Base-by-base conservation (phyloP, 805 yeast species). In the Nakazawaea pomicola region DNA sequence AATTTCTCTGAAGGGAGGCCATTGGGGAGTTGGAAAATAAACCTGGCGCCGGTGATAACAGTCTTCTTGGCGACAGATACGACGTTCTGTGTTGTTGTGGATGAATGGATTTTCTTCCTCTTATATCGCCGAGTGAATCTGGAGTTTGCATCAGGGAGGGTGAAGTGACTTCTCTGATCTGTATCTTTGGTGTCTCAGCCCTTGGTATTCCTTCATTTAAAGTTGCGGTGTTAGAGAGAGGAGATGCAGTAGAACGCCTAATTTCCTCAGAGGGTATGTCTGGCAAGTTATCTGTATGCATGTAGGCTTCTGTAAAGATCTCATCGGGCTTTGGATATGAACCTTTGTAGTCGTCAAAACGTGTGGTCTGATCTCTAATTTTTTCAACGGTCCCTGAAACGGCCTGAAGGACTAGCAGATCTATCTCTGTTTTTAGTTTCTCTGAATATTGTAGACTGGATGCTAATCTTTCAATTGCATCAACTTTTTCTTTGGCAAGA, bases 371-470 rank as follows among this genome's bases (percentile, higher is more conserved):
- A 33, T 62, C 76, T 40, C 65, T 64, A 10, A 76, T 80, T 49
- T 71, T 75, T 28, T 62, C 58, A 2, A 88, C 71, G 0, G 93
- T 82, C 27, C 78, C 78, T 18, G 70, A 64, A 3, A 90, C 85
- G 1, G 82, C 67, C 28, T 66, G 61, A 20, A 84, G 60, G 3
- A 89, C 89, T 53, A 79, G 63, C 16, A 61, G 70, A 54, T 88
- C 93, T 3, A 88, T 84, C 58, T 90, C 96, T 39, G 72, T 75
- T 40, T 86, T 83, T 37, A 89, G 78, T 51, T 78, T 81, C 48
- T 83, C 83, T 16, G 85, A 79, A 56, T 83, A 88, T 41, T 82
- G 77, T 45, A 86, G 66, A 2, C 87, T 76, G 46, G 89, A 83
- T 11, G 86, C 80, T 41, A 85, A 67, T 52, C 96, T 67, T 14